Base-by-base conservation (phyloP, 2,329 filamentous ascomycete genomes). In the Arachnopeziza araneosa region DNA sequence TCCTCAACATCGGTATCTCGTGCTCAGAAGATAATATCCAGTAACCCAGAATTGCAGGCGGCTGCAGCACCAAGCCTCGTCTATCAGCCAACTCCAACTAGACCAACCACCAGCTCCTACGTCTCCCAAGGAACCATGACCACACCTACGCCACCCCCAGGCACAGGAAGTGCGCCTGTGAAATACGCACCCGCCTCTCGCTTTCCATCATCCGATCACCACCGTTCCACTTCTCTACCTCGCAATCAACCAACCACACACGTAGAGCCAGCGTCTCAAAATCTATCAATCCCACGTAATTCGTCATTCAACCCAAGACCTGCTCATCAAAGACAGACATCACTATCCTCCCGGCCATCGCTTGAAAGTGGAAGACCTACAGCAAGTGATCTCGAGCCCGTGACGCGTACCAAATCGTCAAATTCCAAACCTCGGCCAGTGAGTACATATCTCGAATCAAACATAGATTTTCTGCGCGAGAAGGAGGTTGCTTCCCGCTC, bases 91-190 rank as follows among this genome's bases (percentile, higher is more conserved):
- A 69, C 68, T 17, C 70, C 70, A 22, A 67, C 64, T 54, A 65
- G 69, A 55, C 76, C 82, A 54, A 59, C 70, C 51, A 82, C 87
- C 12, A 64, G 54, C 14, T 63, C 64, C 8, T 71, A 71, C 80
- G 81, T 87, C 9, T 89, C 86, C 10, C 88, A 85, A 59, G 92
- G 91, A 14, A 96, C 91, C 0, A 93, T 95, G 86, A 96, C 92
- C 2, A 81, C 78, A 12, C 82, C 85, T 1, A 77, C 80, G 12
- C 77, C 78, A 3, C 73, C 77, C 12, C 70, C 72, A 55, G 36
- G 17, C 51, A 55, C 72, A 55, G 12, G 3, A 50, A 55, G 66
- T 55, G 61, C 63, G 55, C 56, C 63, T 57, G 44, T 62, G 51
- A 63, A 69, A 61, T 64, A 68, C 62, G 59, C 55, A 53, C 61